phyloP scores from a whole-genome alignment of 2,329 filamentous ascomycete species.

The Rutstroemia sp. region DNA sequence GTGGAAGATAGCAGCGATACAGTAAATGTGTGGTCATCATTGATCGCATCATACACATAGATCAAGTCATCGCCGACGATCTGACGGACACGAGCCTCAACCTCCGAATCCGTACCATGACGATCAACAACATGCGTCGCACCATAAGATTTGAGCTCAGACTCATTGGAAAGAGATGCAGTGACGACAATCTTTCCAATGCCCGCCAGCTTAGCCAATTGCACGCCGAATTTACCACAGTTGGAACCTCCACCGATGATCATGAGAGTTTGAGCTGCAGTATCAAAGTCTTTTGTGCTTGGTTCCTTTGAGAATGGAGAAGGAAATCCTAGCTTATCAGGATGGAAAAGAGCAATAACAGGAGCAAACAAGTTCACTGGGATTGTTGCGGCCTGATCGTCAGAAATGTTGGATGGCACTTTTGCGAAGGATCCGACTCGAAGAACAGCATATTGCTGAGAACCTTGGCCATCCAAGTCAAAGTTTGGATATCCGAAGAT shows the following conservation, averaged over 20 bases:
- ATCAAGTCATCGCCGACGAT: slow-evolving; percentile 2
- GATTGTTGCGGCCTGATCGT: slow-evolving; percentile 33
- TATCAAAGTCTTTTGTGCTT: background rate
- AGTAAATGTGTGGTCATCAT: background rate
- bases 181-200: slow-evolving; percentile 34
- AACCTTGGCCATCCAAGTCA: slow-evolving; percentile 13
- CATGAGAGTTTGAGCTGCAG: slow-evolving; percentile 16
- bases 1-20: slow-evolving; percentile 5
- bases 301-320: background rate
- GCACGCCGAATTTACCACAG: slow-evolving; percentile 29
- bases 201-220: slow-evolving; percentile 29
- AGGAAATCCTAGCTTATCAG: slow-evolving; percentile 2
- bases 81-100: background rate
- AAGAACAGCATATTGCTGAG: slow-evolving; percentile 34
- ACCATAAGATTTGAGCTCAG: slow-evolving; percentile 30
- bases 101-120: background rate
- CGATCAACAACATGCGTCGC: slow-evolving; percentile 37
- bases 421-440: slow-evolving; percentile 26
- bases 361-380: slow-evolving; percentile 31
- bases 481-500: background rate
- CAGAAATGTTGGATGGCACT: slow-evolving; percentile 30
- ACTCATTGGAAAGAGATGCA: slow-evolving; percentile 24
- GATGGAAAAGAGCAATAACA: slow-evolving; percentile 30
- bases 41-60: slow-evolving; percentile 8
- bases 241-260: slow-evolving; percentile 32